Percentiles rank a stretch among this genome's conserved stretches.
Evolutionary conservation across 2,329 filamentous ascomycete species (phyloP).

Genomic region (Phialophora expanda): DNA sequence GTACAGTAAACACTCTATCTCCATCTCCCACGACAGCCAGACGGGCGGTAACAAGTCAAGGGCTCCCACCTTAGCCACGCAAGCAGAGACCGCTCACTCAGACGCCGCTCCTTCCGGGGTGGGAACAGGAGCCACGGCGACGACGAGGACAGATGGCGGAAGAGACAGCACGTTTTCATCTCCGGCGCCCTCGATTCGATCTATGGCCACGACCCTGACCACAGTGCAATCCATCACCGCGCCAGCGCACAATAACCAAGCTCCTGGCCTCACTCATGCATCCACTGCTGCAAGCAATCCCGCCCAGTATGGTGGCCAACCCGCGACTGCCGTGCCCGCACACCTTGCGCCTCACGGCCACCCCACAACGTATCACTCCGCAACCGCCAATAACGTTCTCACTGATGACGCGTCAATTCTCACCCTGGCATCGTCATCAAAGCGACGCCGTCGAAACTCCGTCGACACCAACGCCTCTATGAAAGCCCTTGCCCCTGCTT

Average conservation of each 20-base stretch:
- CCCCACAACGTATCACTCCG: conserved; percentile 63
- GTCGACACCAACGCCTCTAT: conserved; percentile 71
- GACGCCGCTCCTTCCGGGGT: conserved; percentile 78
- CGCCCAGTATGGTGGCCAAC: conserved; percentile 62
- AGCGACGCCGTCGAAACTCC: conserved; percentile 66
- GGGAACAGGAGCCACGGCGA: conserved; percentile 72
- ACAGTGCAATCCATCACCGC: conserved; percentile 68
- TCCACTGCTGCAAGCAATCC: conserved; percentile 42
- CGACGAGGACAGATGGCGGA: conserved; percentile 68
- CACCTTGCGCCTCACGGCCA: conserved; percentile 60
- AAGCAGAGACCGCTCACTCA: conserved; percentile 75
- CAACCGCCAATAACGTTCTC: conserved; percentile 67
- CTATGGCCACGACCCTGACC: conserved; percentile 68
- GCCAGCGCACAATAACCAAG: conserved; percentile 50
- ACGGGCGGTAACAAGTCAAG: conserved; percentile 67
- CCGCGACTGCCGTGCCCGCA: conserved; percentile 65
- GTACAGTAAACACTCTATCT: conserved; percentile 64
- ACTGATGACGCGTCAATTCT: conserved; percentile 70
- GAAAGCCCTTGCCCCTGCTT: conserved; percentile 67
- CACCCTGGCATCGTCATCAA: conserved; percentile 68
- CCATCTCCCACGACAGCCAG: conserved; percentile 65
- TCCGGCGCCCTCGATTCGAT: conserved; percentile 67
- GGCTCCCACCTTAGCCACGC: conserved; percentile 82
- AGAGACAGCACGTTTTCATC: conserved; percentile 70
- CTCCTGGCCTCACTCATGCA: conserved; percentile 42